Base-by-base conservation (phyloP, 2,329 filamentous ascomycete genomes). In the Alternaria triticimaculans region DNA sequence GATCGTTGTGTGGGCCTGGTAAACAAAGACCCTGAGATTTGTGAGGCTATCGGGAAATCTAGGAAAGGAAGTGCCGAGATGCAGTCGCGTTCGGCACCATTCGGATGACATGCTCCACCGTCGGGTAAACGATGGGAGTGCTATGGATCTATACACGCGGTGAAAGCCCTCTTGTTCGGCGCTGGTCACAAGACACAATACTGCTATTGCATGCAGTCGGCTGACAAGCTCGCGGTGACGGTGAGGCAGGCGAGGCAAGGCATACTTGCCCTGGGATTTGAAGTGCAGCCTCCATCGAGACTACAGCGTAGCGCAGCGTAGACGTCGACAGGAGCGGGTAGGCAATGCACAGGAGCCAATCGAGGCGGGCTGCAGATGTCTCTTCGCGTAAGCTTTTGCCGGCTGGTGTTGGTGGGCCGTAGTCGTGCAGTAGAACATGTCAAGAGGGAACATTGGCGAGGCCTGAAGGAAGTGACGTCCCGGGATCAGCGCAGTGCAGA, bases 41-140 rank as follows among this genome's bases (percentile, higher is more conserved):
- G 60, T 69, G 63, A 60, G 56, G 64, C 37, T 49, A 41, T 70
- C 71, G 72, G 72, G 65, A 68, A 60, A 71, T 68, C 57, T 73
- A 74, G 72, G 72, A 65, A 70, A 54, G 58, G 26, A 58, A 65
- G 41, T 60, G 62, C 66, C 58, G 63, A 66, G 7, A 23, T 37
- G 20, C 28, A 41, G 43, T 33, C 48, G 51, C n/a, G 44, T 56
- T 58, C 65, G 63, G 63, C 56, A 58, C 50, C 43, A 62, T 33
- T 67, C 66, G 70, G 68, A 64, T 63, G 51, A 55, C 33, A 50
- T 62, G 58, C 62, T 64, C 43, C 60, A 60, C 57, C 30, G 37
- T 68, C 64, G 69, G 70, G 59, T 65, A 64, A 67, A 65, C 50
- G 37, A 53, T 48, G 51, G 60, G 55, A 21, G 53, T 37, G 45